Evolutionary conservation across 2,329 filamentous ascomycete genomes (phyloP), one percentile per base, ranked within the genome.

Genomic region (Xenosphaeropsis pyriputrescens): DNA sequence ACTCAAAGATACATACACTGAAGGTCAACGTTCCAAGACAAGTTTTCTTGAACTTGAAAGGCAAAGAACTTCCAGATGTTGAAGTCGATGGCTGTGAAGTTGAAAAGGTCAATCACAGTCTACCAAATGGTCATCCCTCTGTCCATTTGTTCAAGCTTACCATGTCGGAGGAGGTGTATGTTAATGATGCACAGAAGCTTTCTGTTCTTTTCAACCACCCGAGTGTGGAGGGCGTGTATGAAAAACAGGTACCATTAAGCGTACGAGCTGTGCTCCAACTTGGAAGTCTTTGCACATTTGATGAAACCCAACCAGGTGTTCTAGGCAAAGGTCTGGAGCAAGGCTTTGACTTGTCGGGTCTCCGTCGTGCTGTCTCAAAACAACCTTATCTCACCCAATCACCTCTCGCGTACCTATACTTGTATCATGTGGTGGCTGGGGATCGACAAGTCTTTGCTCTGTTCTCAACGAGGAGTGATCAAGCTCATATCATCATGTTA

Each of bases 171-270:
- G 79, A 91, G 39, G 70, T 83, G 0, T 98, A 93, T 58, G 75
- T 94, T 43, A 75, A 78, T 33, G 85, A 96, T 56, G 69, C 79
- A 0, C 80, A 86, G 43, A 93, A 86, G 53, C 79, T 96, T 43
- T 75, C 79, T 2, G 61, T 79, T 18, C 65, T 96, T 2, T 89
- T 95, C 63, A 86, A 89, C 45, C 88, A 98, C 53, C 75, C 86
- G 0, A 94, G 86, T 56, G 84, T 98, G 2, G 91, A 98, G 58
- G 93, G 93, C 19, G 86, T 98, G 12, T 99, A 99, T 52, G 93
- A 98, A 61, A 89, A 81, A 51, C 82, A 94, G 47, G 70, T 99
- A 1, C 86, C 93, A 1, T 66, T 96, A 5, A 85, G 84, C 45
- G 72, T 93, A 35, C 75, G 89, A 31, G 91, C 89, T 4, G 72